Evolutionary conservation across 2,329 filamentous ascomycete genomes (phyloP).

Genomic region (Cryphonectria radicalis): DNA sequence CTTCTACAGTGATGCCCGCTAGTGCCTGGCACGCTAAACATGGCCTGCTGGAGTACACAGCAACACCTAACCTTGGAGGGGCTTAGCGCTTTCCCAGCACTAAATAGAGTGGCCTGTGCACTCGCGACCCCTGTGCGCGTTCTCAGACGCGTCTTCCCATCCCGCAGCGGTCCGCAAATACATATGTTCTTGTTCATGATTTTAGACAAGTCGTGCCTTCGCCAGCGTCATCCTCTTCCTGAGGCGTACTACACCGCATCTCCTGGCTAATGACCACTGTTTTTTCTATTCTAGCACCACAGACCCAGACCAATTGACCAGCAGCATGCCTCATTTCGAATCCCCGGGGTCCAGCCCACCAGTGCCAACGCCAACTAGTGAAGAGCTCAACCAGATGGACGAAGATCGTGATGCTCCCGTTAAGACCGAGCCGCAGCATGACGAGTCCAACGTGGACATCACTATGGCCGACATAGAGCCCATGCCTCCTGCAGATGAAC

Average conservation of each 20-base stretch:
- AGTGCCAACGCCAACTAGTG: conserved; percentile 26
- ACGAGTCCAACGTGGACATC: conserved; percentile 42
- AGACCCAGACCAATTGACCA: background rate
- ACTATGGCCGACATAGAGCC: conserved; percentile 46
- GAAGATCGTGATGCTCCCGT: conserved; percentile 37
- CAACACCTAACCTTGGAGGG: background rate
- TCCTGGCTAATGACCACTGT: background rate
- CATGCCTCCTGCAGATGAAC: conserved; percentile 32
- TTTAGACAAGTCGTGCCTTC: background rate
- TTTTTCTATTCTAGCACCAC: background rate
- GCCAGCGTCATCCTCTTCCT: too few species aligned
- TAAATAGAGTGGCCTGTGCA: conserved; percentile 16
- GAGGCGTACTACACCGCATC: background rate
- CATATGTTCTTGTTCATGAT: background rate
- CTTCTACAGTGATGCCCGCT: background rate
- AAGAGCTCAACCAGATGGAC: conserved; percentile 33
- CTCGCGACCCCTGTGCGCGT: conserved; percentile 18
- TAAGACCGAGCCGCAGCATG: conserved; percentile 38
- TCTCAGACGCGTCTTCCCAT: conserved; percentile 18
- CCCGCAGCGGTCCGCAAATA: background rate
- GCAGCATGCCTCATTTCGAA: conserved; percentile 52
- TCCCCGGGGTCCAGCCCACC: conserved; percentile 37
- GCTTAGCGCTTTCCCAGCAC: background rate
- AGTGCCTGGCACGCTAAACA: background rate
- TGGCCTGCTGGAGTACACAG: background rate